Conservation (phyloP, 1,284 basidiomycete genomes). For the Sphagnurus paluster region DNA sequence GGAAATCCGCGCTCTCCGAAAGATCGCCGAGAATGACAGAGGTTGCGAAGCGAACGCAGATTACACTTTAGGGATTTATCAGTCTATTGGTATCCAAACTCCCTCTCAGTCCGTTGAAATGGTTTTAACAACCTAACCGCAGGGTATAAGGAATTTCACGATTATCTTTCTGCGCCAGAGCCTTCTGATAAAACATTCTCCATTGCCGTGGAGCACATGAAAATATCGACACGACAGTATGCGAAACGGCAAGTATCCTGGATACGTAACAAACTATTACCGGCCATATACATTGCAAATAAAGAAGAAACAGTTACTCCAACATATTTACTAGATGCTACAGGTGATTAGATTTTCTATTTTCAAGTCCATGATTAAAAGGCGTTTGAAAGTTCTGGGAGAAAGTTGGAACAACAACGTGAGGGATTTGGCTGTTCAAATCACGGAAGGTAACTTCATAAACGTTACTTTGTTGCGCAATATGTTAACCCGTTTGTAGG, state of each 20-base stretch:
- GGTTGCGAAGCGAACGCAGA: constrained; percentile 35
- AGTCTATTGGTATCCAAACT: constrained; percentile 76
- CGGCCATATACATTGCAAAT: constrained; percentile 62
- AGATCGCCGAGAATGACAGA: constrained; percentile 28
- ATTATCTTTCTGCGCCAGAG: constrained; percentile 50
- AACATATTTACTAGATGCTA: constrained; percentile 76
- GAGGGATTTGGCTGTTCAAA: constrained; percentile 45
- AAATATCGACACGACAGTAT: constrained; percentile 87
- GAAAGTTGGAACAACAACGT: constrained; percentile 61
- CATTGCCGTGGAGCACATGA: constrained; percentile 77
- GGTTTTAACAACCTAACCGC: constrained; percentile 7
- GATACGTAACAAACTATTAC: constrained; percentile 90
- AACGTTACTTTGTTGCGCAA: neutral
- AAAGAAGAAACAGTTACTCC: constrained; percentile 37
- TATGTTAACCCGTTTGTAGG: constrained; percentile 36
- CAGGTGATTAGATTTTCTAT: constrained; percentile 45
- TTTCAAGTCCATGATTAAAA: constrained; percentile 2
- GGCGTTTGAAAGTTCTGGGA: constrained; percentile 61
- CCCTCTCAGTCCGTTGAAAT: neutral
- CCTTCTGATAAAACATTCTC: constrained; percentile 49
- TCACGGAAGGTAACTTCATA: constrained; percentile 47
- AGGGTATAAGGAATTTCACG: constrained; percentile 92
- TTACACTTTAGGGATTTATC: constrained; percentile 87
- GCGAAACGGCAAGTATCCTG: constrained; percentile 91
- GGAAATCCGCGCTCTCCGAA: constrained; percentile 69